A percentile compares a stretch with the other conserved stretches of the same genome.
These are phyloP conservation scores for Cylindricascospora bacillispora DNA, from an alignment of 1,139 yeast genomes.

Conservation along the genomic window DNA sequence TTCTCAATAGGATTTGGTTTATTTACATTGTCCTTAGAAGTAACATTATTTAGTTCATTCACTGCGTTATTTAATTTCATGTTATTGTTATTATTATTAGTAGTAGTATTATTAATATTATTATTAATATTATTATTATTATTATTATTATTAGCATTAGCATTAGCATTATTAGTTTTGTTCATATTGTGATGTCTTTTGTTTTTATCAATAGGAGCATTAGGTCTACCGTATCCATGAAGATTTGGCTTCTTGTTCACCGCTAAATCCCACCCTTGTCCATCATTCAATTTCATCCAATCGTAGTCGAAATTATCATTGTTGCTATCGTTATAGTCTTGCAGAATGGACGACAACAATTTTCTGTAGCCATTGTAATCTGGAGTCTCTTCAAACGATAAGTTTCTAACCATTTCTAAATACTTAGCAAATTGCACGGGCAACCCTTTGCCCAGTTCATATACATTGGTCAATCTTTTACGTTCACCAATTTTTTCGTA, in stretches of 20 bases:
- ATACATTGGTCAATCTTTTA: conserved; percentile 57
- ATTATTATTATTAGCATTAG: conserved; percentile 1
- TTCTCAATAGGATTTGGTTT: no score
- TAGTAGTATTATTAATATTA: not conserved
- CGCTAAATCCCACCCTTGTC: conserved; percentile 73
- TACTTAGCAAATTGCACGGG: conserved; percentile 74
- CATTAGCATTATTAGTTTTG: not conserved
- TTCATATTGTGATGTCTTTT: conserved; percentile 31
- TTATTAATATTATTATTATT: conserved; percentile 1
- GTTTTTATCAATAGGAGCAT: conserved; percentile 36
- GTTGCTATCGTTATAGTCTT: conserved; percentile 40
- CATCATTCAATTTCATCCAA: conserved; percentile 75
- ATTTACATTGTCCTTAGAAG: no score
- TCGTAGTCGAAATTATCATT: conserved; percentile 53
- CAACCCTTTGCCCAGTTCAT: conserved; percentile 53
- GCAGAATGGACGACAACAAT: conserved; percentile 49
- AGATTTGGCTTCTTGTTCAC: conserved; percentile 68
- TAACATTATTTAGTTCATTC: no score
- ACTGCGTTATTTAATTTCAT: no score
- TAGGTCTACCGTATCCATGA: conserved; percentile 72
- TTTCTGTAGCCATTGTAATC: conserved; percentile 63
- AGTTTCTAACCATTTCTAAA: conserved; percentile 53
- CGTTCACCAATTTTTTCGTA: conserved; percentile 75
- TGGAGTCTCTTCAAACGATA: conserved; percentile 67
- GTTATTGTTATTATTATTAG: no score